These are phyloP conservation scores for Proliferodiscus dingleyae DNA, from an alignment of 2,329 filamentous ascomycete genomes.

Conservation along the genomic window DNA sequence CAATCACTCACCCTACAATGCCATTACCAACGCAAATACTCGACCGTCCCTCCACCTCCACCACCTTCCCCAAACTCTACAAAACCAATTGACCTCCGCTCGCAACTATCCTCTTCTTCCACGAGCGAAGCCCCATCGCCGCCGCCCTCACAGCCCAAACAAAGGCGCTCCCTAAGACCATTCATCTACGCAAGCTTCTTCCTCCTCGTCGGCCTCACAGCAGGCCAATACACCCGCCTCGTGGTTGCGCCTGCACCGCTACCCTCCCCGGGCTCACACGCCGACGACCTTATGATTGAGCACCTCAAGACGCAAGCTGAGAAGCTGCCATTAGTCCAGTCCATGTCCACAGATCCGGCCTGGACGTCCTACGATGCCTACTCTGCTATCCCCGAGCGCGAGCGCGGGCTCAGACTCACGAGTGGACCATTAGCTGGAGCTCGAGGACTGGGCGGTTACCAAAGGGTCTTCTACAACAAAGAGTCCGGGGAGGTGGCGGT, in stretches of 20 bases:
- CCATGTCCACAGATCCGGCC: conserved; percentile 39
- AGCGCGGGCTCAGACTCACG: conserved; percentile 33
- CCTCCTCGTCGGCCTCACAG: conserved; percentile 37
- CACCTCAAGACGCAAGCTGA: conserved; percentile 40
- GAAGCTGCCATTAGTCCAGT: conserved; percentile 43
- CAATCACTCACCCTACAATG: background rate
- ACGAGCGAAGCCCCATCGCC: too few species aligned
- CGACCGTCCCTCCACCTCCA: conserved; percentile 6
- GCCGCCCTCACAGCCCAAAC: conserved; percentile 12
- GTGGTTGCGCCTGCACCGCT: conserved; percentile 41
- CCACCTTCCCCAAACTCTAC: conserved; percentile 1
- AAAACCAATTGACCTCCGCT: conserved; percentile 20
- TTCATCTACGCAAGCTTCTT: conserved; percentile 34
- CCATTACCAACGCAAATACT: conserved; percentile 8
- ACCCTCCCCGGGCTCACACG: conserved; percentile 35
- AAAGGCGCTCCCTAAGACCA: conserved; percentile 26
- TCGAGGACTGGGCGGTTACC: conserved; percentile 41
- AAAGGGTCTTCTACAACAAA: conserved; percentile 61
- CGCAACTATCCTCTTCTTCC: conserved; percentile 24
- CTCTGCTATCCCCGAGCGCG: conserved; percentile 19
- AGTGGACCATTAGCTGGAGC: conserved; percentile 40
- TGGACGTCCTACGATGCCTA: conserved; percentile 42
- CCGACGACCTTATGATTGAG: conserved; percentile 38
- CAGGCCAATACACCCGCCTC: conserved; percentile 37
- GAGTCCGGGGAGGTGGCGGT: conserved; percentile 52